These are phyloP conservation scores for Noccaea bulbosa DNA, from an alignment of 345 rosid species.

Conservation along the genomic window DNA sequence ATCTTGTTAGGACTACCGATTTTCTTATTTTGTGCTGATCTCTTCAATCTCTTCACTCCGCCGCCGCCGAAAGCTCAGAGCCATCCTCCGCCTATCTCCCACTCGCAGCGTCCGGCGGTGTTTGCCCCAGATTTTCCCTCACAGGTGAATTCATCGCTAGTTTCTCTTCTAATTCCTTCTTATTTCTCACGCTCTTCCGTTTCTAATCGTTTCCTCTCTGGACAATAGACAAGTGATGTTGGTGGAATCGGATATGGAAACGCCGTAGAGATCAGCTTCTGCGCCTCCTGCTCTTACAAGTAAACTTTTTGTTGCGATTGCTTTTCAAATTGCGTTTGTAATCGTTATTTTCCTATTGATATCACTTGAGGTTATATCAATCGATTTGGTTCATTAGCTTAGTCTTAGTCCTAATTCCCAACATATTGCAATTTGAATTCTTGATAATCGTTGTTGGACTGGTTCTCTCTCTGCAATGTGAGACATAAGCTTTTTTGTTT, in stretches of 20 bases:
- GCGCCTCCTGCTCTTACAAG: conserved; percentile 7
- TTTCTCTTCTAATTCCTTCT: not conserved
- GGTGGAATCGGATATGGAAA: conserved; percentile 60
- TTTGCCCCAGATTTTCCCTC: conserved; percentile 39
- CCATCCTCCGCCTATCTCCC: conserved; percentile 37
- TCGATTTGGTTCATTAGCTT: not conserved
- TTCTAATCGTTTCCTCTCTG: not conserved
- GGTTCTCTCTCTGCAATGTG: not conserved
- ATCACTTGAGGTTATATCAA: no score
- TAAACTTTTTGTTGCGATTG: not conserved
- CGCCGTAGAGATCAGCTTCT: conserved; percentile 62
- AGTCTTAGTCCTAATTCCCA: not conserved
- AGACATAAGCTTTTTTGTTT: not conserved
- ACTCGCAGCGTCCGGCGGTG: conserved; percentile 30
- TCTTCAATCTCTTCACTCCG: conserved; percentile 60
- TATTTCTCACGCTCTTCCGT: not conserved
- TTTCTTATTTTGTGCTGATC: conserved; percentile 58
- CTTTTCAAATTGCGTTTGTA: no score
- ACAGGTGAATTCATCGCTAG: conserved; percentile 42
- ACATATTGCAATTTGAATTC: not conserved
- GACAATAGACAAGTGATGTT: conserved; percentile 45
- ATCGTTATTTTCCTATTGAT: no score
- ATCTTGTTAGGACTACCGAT: conserved; percentile 61
- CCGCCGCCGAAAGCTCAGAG: conserved; percentile 52
- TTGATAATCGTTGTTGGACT: not conserved